Evolutionary conservation across 768 basidiomycete genomes (phyloP).

Genomic region (Gymnopilus junonius): DNA sequence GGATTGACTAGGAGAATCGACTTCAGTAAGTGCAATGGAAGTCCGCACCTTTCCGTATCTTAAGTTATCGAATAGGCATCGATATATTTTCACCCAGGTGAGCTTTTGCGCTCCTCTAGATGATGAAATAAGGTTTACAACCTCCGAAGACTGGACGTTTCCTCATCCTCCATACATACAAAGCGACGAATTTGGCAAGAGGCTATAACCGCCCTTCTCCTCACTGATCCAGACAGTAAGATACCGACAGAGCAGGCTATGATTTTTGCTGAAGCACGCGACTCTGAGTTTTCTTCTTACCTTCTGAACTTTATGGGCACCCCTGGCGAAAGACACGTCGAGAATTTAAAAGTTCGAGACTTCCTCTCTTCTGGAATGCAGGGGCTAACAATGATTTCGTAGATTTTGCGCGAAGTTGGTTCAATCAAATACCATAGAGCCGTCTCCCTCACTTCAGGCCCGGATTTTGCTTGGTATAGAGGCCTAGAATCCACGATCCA

Average conservation of each 20-base stretch:
- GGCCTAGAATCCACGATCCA: constrained; percentile 58
- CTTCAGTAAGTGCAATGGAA: constrained; percentile 58
- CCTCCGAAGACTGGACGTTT: constrained; percentile 55
- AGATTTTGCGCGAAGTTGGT: constrained; percentile 81
- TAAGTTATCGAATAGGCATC: constrained; percentile 49
- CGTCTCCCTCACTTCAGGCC: constrained; percentile 47
- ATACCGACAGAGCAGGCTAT: constrained; percentile 65
- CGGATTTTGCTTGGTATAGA: constrained; percentile 49
- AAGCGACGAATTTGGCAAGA: constrained; percentile 83
- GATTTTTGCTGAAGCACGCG: constrained; percentile 58
- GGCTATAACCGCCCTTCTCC: constrained; percentile 65
- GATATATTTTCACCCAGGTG: constrained; percentile 83
- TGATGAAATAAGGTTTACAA: neutral
- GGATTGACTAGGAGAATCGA: constrained; percentile 68
- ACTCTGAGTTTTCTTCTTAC: constrained; percentile 70
- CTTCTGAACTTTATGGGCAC: constrained; percentile 65
- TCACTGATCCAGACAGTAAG: constrained; percentile 59
- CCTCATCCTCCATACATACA: constrained; percentile 59
- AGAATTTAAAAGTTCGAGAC: constrained; percentile 71
- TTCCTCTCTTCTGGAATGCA: neutral
- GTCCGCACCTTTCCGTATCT: neutral
- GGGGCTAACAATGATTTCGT: neutral
- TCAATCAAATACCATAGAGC: constrained; percentile 56
- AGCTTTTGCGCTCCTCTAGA: constrained; percentile 2
- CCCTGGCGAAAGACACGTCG: constrained; percentile 73